A percentile compares a stretch with the other conserved stretches of the same genome.
These are phyloP conservation scores for Leccinum aurantiacum DNA, from an alignment of 768 basidiomycete species.

Conservation along the genomic window DNA sequence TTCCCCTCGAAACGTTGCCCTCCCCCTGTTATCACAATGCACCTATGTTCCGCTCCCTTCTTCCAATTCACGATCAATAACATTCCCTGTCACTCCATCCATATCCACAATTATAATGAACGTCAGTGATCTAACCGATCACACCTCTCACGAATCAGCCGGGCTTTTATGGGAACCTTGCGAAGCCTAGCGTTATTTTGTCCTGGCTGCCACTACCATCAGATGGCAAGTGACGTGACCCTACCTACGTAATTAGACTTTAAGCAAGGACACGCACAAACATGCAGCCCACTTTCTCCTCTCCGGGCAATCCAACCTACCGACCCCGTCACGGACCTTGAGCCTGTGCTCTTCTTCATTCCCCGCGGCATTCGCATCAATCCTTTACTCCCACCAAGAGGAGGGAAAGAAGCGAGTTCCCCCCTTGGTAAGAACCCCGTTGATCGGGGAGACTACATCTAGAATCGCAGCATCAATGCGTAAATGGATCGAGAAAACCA, in stretches of 20 bases:
- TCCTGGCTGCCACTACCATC: slow-evolving; percentile 20
- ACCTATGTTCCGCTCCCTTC: slow-evolving; percentile 11
- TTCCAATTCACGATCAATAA: slow-evolving; percentile 26
- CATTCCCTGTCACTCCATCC: slow-evolving; percentile 20
- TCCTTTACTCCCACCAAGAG: slow-evolving; percentile 10
- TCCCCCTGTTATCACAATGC: slow-evolving; percentile 23
- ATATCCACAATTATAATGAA: slow-evolving; percentile 18
- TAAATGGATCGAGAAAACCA: slow-evolving; percentile 7
- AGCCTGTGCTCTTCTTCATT: slow-evolving; percentile 19
- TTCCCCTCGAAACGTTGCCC: slow-evolving; percentile 9
- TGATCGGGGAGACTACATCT: slow-evolving; percentile 19
- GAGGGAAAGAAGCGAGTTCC: slow-evolving; percentile 14
- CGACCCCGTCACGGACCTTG: slow-evolving; percentile 26
- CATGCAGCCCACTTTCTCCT: slow-evolving; percentile 20
- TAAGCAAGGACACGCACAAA: slow-evolving; percentile 35
- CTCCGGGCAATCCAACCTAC: slow-evolving; percentile 18
- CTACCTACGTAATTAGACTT: slow-evolving; percentile 38
- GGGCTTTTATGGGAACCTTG: slow-evolving; percentile 14
- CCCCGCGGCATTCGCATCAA: slow-evolving; percentile 34
- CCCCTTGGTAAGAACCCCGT: slow-evolving; percentile 11
- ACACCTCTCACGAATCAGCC: slow-evolving; percentile 12
- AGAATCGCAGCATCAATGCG: slow-evolving; percentile 8
- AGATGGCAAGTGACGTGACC: slow-evolving; percentile 33
- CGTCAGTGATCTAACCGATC: slow-evolving; percentile 13
- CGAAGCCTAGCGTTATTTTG: slow-evolving; percentile 12